These are phyloP conservation scores for Aspergillaceae sp. DNA, from an alignment of 2,329 filamentous ascomycete species.

Conservation along the genomic window DNA sequence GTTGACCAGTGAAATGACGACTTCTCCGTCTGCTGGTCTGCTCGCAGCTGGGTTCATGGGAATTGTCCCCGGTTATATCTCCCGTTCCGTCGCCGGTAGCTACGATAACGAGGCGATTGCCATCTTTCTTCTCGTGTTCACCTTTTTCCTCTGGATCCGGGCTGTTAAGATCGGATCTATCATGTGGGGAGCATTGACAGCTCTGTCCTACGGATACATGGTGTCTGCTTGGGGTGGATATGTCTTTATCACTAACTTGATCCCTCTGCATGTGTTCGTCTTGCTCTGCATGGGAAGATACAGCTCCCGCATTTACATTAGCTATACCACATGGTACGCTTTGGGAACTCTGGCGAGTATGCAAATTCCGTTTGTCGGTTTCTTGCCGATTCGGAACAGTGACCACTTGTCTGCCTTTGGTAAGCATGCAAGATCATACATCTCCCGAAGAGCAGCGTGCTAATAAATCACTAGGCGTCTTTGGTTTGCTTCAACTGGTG, in stretches of 20 bases:
- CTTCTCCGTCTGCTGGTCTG: constrained; percentile 88
- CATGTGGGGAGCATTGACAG: constrained; percentile 90
- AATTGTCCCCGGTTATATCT: constrained; percentile 95
- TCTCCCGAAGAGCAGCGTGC: background rate
- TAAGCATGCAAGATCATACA: constrained; percentile 35
- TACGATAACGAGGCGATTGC: constrained; percentile 99
- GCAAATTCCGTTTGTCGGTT: constrained; percentile 98
- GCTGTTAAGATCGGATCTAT: constrained; percentile 92
- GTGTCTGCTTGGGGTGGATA: constrained; percentile 99
- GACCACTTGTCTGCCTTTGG: constrained; percentile 97
- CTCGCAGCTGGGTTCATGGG: constrained; percentile 95
- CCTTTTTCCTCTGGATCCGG: constrained; percentile 99
- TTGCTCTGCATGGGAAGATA: constrained; percentile 95
- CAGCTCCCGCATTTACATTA: constrained; percentile 87
- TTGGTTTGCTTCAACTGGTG: constrained; percentile 88
- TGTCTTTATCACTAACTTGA: constrained; percentile 96
- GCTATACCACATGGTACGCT: constrained; percentile 97
- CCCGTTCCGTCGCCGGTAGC: constrained; percentile 90
- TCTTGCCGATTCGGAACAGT: constrained; percentile 90
- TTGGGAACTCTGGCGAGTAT: constrained; percentile 93
- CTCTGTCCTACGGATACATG: constrained; percentile 99
- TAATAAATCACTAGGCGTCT: constrained; percentile 58
- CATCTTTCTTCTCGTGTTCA: constrained; percentile 96
- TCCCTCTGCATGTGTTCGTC: constrained; percentile 88
- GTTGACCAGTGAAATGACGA: constrained; percentile 92